These are phyloP conservation scores for Globisporangium spinosum DNA, from an alignment of 352 stramenopile species.

Conservation along the genomic window DNA sequence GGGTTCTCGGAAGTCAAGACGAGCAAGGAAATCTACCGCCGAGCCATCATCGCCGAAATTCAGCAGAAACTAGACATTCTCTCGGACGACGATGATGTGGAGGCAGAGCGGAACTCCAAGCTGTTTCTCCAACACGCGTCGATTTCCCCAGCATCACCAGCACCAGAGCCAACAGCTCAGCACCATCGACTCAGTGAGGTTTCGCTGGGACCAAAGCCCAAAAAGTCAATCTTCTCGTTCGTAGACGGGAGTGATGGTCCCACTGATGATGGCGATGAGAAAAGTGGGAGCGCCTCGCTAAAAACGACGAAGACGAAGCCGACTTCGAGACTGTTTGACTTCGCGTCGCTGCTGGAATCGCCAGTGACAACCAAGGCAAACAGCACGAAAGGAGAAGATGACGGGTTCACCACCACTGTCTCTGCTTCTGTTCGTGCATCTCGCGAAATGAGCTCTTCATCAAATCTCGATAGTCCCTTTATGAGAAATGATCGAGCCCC, in stretches of 20 bases:
- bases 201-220: too few relatives aligned
- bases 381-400: not conserved
- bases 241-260: not conserved
- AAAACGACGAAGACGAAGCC: not conserved
- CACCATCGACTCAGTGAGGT: not conserved
- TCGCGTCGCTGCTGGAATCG: conserved; percentile 43
- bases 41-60: conserved; percentile 45
- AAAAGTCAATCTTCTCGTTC: conserved; percentile 33
- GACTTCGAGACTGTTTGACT: conserved; percentile 41
- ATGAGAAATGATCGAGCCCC: not conserved
- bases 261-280: not conserved
- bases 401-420: not conserved
- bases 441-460: not conserved
- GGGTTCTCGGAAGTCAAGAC: not conserved
- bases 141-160: conserved; percentile 6
- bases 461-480: not conserved
- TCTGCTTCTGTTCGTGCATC: not conserved
- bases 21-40: conserved; percentile 22
- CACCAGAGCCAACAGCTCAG: not conserved
- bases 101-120: conserved; percentile 28
- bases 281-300: not conserved
- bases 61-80: conserved; percentile 43
- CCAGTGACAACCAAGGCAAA: not conserved
- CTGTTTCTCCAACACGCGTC: conserved; percentile 44
- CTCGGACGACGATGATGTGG: conserved; percentile 33